A percentile compares a stretch with the other conserved stretches of the same genome.
phyloP scores from a whole-genome alignment of 208 protist genomes.

The Leishmania amazonensis region DNA sequence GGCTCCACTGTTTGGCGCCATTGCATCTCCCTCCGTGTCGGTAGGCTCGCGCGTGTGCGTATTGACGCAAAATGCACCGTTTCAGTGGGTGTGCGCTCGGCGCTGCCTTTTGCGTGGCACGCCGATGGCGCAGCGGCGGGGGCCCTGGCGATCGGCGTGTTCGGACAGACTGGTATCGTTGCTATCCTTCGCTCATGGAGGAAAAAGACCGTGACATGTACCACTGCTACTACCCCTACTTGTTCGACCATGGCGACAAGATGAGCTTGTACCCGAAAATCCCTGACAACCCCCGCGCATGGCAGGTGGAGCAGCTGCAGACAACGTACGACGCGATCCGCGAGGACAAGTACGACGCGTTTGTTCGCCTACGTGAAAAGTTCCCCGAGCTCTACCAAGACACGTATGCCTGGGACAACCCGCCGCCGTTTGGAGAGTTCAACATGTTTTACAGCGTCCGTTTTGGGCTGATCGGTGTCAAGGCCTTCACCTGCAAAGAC shows the following conservation, averaged over 20 bases:
- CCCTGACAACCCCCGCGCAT: constrained; percentile 88
- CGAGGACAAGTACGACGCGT: constrained; percentile 95
- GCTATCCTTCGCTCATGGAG: constrained; percentile 88
- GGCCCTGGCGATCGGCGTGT: constrained; percentile 85
- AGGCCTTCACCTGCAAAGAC: constrained; percentile 92
- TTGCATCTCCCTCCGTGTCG: neutral
- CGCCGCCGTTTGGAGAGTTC: constrained; percentile 93
- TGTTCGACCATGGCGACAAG: constrained; percentile 92
- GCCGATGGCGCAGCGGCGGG: constrained; percentile 67
- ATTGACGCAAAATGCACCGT: constrained; percentile 15
- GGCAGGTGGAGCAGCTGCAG: constrained; percentile 91
- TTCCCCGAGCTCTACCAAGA: constrained; percentile 94
- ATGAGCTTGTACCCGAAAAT: constrained; percentile 94
- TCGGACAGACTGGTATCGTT: constrained; percentile 89
- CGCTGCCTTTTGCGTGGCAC: constrained; percentile 14
- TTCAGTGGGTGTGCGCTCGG: constrained; percentile 9
- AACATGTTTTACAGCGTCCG: constrained; percentile 95
- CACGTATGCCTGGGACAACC: constrained; percentile 91
- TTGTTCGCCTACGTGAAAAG: constrained; percentile 89
- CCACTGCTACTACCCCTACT: constrained; percentile 94
- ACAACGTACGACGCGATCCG: constrained; percentile 94
- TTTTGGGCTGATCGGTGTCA: constrained; percentile 92
- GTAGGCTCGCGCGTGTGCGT: constrained; percentile 1
- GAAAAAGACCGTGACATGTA: constrained; percentile 94
- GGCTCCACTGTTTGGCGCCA: neutral